A percentile compares a stretch with the other conserved stretches of the same genome.
These are phyloP conservation scores for Nigrospora oryzae DNA, from an alignment of 2,329 filamentous ascomycete genomes.

Conservation along the genomic window DNA sequence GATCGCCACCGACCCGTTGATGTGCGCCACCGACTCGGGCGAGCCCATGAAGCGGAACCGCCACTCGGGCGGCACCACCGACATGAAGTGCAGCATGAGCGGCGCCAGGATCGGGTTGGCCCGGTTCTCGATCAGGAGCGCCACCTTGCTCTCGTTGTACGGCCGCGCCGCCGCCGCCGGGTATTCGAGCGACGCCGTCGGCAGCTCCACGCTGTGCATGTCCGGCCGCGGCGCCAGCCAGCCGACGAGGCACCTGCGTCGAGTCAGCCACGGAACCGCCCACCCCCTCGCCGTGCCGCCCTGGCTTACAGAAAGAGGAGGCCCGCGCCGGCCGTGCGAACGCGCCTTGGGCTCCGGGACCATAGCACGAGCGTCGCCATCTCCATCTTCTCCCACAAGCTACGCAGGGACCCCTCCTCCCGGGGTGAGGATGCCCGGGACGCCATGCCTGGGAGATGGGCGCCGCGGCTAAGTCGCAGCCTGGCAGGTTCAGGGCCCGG, in stretches of 20 bases:
- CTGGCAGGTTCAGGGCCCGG: too few relatives aligned
- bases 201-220: constrained; percentile 2
- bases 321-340: constrained; percentile 18
- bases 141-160: constrained; percentile 43
- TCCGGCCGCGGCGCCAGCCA: too few relatives aligned
- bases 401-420: too few relatives aligned
- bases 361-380: constrained; percentile 14
- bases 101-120: constrained; percentile 40
- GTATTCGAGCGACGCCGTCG: constrained; percentile 21
- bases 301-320: constrained; percentile 22
- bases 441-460: too few relatives aligned
- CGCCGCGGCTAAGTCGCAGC: too few relatives aligned
- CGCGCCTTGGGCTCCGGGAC: constrained; percentile 24
- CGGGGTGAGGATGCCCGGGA: too few relatives aligned
- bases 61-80: constrained; percentile 49
- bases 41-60: constrained; percentile 49
- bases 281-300: not conserved
- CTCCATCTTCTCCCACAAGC: constrained; percentile 3
- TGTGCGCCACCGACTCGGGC: constrained; percentile 29
- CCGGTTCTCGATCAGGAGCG: constrained; percentile 46
- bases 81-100: constrained; percentile 46
- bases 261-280: too few relatives aligned
- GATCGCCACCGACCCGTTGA: constrained; percentile 38
- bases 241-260: too few relatives aligned
- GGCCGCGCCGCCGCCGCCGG: constrained; percentile 16